Conservation (phyloP, 345 rosid species). For the Eucalyptus curtisii region DNA sequence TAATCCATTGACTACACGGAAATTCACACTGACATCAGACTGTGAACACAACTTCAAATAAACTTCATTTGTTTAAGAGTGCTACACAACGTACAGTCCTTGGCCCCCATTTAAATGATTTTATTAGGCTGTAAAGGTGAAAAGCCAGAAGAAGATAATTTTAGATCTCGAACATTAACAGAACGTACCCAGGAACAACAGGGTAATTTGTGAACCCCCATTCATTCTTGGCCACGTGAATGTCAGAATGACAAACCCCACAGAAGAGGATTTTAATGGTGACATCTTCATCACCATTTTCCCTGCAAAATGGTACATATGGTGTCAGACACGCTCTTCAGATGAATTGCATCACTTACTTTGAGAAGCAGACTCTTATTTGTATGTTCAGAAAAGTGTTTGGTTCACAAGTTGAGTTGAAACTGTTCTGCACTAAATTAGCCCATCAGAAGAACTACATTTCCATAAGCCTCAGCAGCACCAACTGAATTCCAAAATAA, state of each 20-base stretch:
- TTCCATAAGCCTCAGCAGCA: background rate
- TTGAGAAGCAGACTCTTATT: background rate
- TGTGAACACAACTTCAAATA: background rate
- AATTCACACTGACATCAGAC: background rate
- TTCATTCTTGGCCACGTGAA: slow-evolving; percentile 51
- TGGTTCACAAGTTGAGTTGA: background rate
- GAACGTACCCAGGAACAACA: slow-evolving; percentile 68
- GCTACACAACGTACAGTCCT: background rate
- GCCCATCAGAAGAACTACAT: background rate
- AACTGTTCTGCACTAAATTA: background rate
- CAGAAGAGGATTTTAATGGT: slow-evolving; percentile 67
- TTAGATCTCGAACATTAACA: background rate
- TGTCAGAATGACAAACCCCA: slow-evolving; percentile 81
- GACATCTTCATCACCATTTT: slow-evolving; percentile 71
- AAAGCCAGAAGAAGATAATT: background rate
- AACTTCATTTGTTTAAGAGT: background rate
- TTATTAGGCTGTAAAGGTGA: background rate
- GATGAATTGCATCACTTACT: background rate
- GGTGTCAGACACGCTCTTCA: background rate
- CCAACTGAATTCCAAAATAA: background rate
- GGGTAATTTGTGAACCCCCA: slow-evolving; percentile 71
- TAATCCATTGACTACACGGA: background rate
- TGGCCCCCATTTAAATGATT: background rate
- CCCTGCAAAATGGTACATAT: slow-evolving; percentile 22
- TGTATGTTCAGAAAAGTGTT: background rate